Evolutionary conservation across 2,329 filamentous ascomycete species (phyloP), one percentile per base, ranked within the genome.

Genomic region (Epichloe uncinata): DNA sequence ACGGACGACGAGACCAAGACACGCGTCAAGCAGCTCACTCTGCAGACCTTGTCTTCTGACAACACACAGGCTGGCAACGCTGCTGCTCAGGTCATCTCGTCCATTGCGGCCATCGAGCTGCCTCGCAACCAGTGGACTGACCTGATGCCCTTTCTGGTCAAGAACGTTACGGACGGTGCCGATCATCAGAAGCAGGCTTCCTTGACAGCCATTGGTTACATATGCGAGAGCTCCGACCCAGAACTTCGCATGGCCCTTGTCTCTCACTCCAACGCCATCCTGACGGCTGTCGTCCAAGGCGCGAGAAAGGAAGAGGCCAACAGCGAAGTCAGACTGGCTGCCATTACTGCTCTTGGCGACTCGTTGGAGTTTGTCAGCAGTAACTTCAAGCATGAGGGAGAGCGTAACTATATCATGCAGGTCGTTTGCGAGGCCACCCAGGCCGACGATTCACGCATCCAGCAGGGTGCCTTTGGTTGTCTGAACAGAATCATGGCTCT

Each of bases 391-490:
- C 93, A 97, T 62, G 93, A 98, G 70, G 93, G 91, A 61, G 93
- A 98, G 77, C 84, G 93, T 59, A 98, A 98, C 74, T 98, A 97
- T 75, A 98, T 98, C 64, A 98, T 98, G 93, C 93, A 98, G 74
- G 93, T 98, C 57, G 88, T 98, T 62, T 98, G 93, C 72, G 93
- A 98, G 74, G 93, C 93, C 60, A 98, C 93, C 50, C 93, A 98
- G 72, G 89, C 91, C 59, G 77, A 85, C 1, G 93, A 98, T 68
- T 80, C 79, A 52, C 81, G 89, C 64, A 94, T 98, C 67, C 90
- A 97, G 70, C 88, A 95, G 66, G 90, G 89, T 54, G 87, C 93
- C 42, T 98, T 96, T 66, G 93, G 93, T 60, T 97, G 93, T 68
- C 73, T 98, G 58, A 98, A 98, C 78, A 83, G 93, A 62, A 97